Conservation (phyloP, 23 red algal species). For the Cyanidioschyzon merolae region DNA sequence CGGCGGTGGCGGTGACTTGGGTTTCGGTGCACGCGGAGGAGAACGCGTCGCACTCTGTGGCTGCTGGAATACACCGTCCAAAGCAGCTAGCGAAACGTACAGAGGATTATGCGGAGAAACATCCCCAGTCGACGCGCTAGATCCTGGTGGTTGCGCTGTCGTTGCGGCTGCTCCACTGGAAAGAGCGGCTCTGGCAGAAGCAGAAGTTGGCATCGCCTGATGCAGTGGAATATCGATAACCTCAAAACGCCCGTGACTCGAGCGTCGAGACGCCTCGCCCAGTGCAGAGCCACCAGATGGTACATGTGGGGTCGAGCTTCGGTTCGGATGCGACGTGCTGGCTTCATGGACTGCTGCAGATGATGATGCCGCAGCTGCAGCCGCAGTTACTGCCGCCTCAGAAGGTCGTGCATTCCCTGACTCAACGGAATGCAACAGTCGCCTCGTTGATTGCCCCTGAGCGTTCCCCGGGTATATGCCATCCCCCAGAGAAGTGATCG, state of each 20-base stretch:
- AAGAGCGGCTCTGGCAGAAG: background rate
- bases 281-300: background rate
- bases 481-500: background rate
- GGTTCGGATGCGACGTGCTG: too few relatives aligned
- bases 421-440: background rate
- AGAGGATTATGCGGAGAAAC: background rate
- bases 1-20: background rate
- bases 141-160: background rate
- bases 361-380: background rate
- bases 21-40: constrained; percentile 1
- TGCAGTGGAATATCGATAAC: constrained; percentile 10
- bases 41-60: constrained; percentile 10
- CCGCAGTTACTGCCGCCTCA: background rate
- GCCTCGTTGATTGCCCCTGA: background rate
- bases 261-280: background rate
- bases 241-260: constrained; percentile 5
- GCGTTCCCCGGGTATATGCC: background rate
- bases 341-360: too few relatives aligned
- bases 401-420: background rate
- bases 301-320: background rate
- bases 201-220: background rate
- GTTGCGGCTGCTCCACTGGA: background rate
- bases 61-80: background rate
- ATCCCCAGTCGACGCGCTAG: background rate
- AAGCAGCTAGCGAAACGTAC: constrained; percentile 1